These are phyloP conservation scores for Floccularia luteovirens DNA, from an alignment of 768 basidiomycete genomes.

Conservation along the genomic window DNA sequence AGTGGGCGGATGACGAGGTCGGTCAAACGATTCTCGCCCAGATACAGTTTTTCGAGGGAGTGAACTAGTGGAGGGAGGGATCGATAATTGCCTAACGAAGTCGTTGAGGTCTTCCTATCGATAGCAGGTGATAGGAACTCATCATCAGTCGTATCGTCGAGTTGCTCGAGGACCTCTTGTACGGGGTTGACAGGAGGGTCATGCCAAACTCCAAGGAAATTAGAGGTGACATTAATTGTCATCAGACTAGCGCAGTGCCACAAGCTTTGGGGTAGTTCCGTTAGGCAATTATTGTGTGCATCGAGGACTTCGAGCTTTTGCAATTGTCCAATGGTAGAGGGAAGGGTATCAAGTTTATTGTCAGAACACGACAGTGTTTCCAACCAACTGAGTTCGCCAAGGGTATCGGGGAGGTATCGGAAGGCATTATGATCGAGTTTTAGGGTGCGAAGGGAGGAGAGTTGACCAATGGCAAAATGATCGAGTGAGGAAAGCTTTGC, in stretches of 20 bases:
- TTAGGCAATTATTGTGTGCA: conserved; percentile 87
- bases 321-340: conserved; percentile 67
- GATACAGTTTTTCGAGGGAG: conserved; percentile 71
- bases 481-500: conserved; percentile 84
- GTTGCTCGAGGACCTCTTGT: conserved; percentile 1
- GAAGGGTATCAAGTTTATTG: conserved; percentile 76
- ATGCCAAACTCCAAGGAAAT: conserved; percentile 68
- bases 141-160: background rate
- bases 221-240: conserved; percentile 83
- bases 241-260: conserved; percentile 79
- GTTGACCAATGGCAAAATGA: conserved; percentile 61
- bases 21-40: conserved; percentile 84
- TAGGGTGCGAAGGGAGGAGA: conserved; percentile 64
- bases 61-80: conserved; percentile 39
- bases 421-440: conserved; percentile 85
- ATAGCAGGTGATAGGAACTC: conserved; percentile 8
- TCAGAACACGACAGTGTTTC: conserved; percentile 81
- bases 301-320: conserved; percentile 72
- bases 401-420: conserved; percentile 72
- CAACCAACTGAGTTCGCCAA: conserved; percentile 69
- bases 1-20: conserved; percentile 75
- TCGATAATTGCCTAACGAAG: conserved; percentile 12
- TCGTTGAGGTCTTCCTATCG: conserved; percentile 25
- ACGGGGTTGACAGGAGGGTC: conserved; percentile 40
- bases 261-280: conserved; percentile 61